Evolutionary conservation across 352 stramenopile species (phyloP).

Genomic region (Thraustochytrium sp.): DNA sequence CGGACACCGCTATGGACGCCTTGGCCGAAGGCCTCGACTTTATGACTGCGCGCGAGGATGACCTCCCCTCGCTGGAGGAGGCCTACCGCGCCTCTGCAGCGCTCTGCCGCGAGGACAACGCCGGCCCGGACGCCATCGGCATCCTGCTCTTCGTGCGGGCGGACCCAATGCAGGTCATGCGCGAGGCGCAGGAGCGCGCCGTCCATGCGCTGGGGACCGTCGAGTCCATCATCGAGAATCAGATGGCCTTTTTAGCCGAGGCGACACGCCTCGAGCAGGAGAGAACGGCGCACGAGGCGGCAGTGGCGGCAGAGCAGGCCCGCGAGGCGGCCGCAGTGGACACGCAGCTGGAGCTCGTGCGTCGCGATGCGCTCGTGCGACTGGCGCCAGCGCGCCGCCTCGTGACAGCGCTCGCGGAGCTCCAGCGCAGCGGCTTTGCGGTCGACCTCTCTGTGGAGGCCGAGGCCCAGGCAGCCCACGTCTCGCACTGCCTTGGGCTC

Average conservation of each 20-base stretch:
- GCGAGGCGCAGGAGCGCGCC: neutral
- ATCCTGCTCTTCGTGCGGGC: conserved; percentile 18
- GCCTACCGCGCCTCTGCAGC: neutral
- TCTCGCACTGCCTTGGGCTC: neutral
- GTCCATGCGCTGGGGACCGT: neutral
- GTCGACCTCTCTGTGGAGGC: neutral
- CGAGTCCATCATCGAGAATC: neutral
- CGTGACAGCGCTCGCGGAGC: neutral
- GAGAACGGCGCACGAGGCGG: too few relatives aligned
- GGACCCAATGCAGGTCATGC: conserved; percentile 18
- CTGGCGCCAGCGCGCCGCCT: neutral
- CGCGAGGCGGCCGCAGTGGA: neutral
- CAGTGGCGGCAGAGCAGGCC: neutral
- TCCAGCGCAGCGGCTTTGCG: neutral
- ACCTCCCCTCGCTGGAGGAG: neutral
- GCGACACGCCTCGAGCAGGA: neutral
- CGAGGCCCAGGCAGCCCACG: neutral
- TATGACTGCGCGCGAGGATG: neutral
- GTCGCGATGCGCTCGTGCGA: neutral
- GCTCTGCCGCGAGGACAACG: neutral
- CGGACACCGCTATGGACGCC: neutral
- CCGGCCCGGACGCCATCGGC: neutral
- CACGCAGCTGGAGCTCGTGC: neutral
- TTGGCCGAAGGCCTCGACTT: neutral
- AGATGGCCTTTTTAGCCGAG: neutral